Percentiles rank a stretch among this genome's conserved stretches.
These are phyloP conservation scores for Penicillium expansum DNA, from an alignment of 2,329 filamentous ascomycete species.

Conservation along the genomic window DNA sequence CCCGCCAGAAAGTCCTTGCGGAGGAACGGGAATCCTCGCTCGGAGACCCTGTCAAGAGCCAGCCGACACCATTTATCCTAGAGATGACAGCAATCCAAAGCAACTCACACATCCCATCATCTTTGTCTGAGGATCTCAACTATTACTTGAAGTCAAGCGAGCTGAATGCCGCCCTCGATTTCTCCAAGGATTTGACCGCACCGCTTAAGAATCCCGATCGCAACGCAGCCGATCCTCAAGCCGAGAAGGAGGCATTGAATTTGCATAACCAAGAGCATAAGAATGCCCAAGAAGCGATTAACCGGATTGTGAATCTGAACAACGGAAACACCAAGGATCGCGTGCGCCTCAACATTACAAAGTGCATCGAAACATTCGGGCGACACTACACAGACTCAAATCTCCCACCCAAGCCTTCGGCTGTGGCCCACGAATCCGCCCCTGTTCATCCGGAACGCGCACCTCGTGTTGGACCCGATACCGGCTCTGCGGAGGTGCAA, in stretches of 20 bases:
- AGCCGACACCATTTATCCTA: constrained; percentile 73
- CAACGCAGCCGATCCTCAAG: constrained; percentile 38
- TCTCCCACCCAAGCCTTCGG: constrained; percentile 60
- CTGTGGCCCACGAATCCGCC: constrained; percentile 44
- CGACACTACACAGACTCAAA: constrained; percentile 79
- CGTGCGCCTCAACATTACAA: constrained; percentile 75
- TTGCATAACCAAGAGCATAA: constrained; percentile 57
- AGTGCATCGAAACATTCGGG: constrained; percentile 84
- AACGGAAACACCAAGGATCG: constrained; percentile 77
- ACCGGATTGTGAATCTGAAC: constrained; percentile 72
- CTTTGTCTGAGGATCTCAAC: constrained; percentile 55
- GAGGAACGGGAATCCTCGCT: constrained; percentile 62
- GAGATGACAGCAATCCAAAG: constrained; percentile 26
- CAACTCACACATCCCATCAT: constrained; percentile 14
- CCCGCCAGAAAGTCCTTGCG: constrained; percentile 68
- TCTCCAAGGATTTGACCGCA: constrained; percentile 63
- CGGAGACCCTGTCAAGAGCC: constrained; percentile 77
- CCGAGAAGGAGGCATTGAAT: constrained; percentile 37
- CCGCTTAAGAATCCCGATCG: constrained; percentile 34
- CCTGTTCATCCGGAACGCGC: constrained; percentile 45
- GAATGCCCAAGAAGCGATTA: constrained; percentile 71
- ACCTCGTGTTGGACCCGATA: constrained; percentile 81
- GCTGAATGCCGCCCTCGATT: constrained; percentile 63
- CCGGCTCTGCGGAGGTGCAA: constrained; percentile 95
- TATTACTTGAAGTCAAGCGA: constrained; percentile 69